Evolutionary conservation across 768 basidiomycete species (phyloP).

Genomic region (Mycena indigotica): DNA sequence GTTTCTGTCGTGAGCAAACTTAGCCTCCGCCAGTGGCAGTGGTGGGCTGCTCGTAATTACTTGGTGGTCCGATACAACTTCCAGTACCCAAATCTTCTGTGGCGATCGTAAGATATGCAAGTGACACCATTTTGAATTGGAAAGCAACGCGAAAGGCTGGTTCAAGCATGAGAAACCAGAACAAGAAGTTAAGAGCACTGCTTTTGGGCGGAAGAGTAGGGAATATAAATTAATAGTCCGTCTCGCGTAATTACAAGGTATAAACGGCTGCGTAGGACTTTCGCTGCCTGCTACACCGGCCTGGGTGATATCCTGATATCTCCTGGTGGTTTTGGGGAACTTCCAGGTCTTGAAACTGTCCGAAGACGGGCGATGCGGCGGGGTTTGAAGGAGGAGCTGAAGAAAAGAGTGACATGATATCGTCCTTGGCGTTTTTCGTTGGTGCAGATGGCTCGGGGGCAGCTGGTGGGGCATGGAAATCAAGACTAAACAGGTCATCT

Average conservation of each 20-base stretch:
- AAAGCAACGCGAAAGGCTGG: background rate
- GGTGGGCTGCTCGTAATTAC: no score
- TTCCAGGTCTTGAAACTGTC: constrained; percentile 32
- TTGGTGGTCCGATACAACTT: background rate
- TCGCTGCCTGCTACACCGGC: constrained; percentile 19
- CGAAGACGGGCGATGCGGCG: constrained; percentile 34
- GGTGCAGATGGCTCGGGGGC: constrained; percentile 31
- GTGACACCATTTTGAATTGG: background rate
- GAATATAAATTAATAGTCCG: no score
- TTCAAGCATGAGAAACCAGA: background rate
- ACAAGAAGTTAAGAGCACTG: background rate
- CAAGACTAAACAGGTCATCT: constrained; percentile 81
- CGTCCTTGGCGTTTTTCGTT: constrained; percentile 74
- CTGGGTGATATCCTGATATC: constrained; percentile 26
- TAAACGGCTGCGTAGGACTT: no score
- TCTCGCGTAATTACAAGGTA: no score
- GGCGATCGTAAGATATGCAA: background rate
- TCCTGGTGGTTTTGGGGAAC: constrained; percentile 5
- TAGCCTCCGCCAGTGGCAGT: no score
- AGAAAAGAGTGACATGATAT: constrained; percentile 84
- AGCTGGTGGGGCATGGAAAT: constrained; percentile 71
- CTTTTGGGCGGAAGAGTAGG: no score
- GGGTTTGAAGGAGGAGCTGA: constrained; percentile 40
- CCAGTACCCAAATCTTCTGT: background rate
- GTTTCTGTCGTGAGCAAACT: no score